These are phyloP conservation scores for Glebionis coronaria DNA, from an alignment of 129 eudicot species.

Conservation along the genomic window DNA sequence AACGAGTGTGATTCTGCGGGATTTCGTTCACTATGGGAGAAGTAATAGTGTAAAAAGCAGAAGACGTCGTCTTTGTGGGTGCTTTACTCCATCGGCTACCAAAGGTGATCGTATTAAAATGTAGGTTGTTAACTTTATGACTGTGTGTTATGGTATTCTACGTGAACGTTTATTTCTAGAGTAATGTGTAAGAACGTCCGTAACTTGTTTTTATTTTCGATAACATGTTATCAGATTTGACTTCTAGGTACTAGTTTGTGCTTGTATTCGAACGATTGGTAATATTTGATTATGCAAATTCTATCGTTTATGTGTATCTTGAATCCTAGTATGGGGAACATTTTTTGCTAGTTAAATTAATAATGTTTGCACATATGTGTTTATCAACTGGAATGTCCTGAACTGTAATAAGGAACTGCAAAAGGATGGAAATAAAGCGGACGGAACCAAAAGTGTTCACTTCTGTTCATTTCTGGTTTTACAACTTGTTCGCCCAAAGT, in stretches of 20 bases:
- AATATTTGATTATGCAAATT: background rate
- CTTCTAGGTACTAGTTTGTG: no score
- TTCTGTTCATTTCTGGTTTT: no score
- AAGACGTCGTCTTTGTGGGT: slow-evolving; percentile 69
- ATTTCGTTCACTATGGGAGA: slow-evolving; percentile 63
- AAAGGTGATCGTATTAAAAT: slow-evolving; percentile 28
- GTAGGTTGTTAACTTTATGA: slow-evolving; percentile 23
- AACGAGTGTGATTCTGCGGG: slow-evolving; percentile 56
- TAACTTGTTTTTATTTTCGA: background rate
- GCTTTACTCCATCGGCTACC: slow-evolving; percentile 52
- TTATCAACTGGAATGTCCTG: no score
- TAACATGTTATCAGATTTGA: background rate
- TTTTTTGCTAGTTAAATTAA: background rate
- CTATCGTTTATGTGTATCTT: slow-evolving; percentile 5
- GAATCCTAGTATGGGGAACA: background rate
- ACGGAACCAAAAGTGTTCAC: no score
- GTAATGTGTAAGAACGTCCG: slow-evolving; percentile 11
- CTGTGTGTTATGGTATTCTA: slow-evolving; percentile 4
- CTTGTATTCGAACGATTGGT: background rate
- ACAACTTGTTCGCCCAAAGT: no score
- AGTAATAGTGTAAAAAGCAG: slow-evolving; percentile 44
- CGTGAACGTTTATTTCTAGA: slow-evolving; percentile 6
- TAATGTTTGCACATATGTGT: no score
- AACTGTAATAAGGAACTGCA: no score
- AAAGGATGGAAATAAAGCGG: no score